Conservation (phyloP, 108 stramenopile genomes). For the Nitzschia palea region DNA sequence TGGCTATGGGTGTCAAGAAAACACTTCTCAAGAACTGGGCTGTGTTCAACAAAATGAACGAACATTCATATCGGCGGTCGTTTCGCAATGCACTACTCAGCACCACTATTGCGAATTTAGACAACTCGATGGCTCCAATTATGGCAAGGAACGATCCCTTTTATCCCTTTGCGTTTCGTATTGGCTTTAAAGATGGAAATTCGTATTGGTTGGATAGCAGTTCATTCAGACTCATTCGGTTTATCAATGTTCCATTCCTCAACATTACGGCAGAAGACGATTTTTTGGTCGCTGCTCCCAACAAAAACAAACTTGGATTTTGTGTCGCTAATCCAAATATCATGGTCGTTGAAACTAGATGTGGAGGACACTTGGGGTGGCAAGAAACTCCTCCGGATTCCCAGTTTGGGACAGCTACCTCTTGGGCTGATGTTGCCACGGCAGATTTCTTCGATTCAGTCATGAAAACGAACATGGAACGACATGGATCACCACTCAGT, state of each 20-base stretch:
- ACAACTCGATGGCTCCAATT: conserved; percentile 64
- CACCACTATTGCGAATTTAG: conserved; percentile 63
- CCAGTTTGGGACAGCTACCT: conserved; percentile 43
- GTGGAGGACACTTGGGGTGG: conserved; percentile 90
- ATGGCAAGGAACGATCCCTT: conserved; percentile 57
- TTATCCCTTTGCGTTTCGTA: conserved; percentile 59
- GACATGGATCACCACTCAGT: conserved; percentile 8
- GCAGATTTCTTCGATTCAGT: conserved; percentile 84
- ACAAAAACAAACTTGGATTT: conserved; percentile 53
- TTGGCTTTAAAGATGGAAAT: conserved; percentile 68
- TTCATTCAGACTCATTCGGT: conserved; percentile 61
- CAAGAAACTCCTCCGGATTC: conserved; percentile 62
- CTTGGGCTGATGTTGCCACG: conserved; percentile 82
- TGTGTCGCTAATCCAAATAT: conserved; percentile 82
- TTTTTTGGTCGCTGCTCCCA: conserved; percentile 63
- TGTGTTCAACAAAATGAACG: conserved; percentile 31
- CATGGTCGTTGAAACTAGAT: conserved; percentile 75
- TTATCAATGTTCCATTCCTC: conserved; percentile 76
- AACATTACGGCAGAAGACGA: conserved; percentile 80
- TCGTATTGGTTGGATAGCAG: conserved; percentile 75
- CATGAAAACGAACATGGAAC: conserved; percentile 26
- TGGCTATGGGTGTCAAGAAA: conserved; percentile 74
- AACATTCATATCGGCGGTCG: conserved; percentile 48
- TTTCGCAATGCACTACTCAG: conserved; percentile 52
- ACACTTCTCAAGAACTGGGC: conserved; percentile 52